Conservation (phyloP, 257 asterid species). For the Datura wrightii region DNA sequence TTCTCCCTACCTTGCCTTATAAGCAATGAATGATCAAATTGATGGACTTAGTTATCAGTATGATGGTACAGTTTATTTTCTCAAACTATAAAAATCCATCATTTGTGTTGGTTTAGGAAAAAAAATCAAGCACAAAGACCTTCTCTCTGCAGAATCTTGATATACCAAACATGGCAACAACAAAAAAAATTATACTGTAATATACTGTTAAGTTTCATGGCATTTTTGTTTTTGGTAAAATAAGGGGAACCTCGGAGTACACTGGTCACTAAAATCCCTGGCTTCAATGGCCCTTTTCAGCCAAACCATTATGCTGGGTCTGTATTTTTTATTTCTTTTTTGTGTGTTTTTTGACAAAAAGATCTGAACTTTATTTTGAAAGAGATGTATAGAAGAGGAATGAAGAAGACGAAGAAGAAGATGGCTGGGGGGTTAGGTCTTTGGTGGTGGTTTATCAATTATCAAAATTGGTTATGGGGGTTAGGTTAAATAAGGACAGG, state of each 20-base stretch:
- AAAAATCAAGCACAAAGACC: neutral
- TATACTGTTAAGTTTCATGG: slow-evolving; percentile 26
- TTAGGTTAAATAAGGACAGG: no score
- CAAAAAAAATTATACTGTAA: neutral
- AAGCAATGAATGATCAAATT: neutral
- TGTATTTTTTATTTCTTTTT: neutral
- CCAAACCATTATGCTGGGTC: slow-evolving; percentile 94
- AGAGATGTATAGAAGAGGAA: no score
- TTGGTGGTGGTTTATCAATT: no score
- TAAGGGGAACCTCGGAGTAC: slow-evolving; percentile 72
- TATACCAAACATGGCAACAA: slow-evolving; percentile 27
- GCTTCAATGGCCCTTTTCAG: slow-evolving; percentile 70
- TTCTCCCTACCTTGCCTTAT: neutral
- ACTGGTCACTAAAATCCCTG: slow-evolving; percentile 66
- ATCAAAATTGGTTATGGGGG: no score
- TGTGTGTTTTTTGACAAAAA: neutral
- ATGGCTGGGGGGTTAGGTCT: no score
- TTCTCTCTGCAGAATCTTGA: neutral
- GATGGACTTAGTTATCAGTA: neutral
- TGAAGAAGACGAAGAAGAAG: no score
- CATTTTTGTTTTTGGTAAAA: slow-evolving; percentile 33
- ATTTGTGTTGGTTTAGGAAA: neutral
- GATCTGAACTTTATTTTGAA: neutral
- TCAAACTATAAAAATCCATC: slow-evolving; percentile 10
- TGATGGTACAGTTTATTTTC: neutral